phyloP scores from a whole-genome alignment of 2,329 filamentous ascomycete genomes.

The Aspergillus tanneri region DNA sequence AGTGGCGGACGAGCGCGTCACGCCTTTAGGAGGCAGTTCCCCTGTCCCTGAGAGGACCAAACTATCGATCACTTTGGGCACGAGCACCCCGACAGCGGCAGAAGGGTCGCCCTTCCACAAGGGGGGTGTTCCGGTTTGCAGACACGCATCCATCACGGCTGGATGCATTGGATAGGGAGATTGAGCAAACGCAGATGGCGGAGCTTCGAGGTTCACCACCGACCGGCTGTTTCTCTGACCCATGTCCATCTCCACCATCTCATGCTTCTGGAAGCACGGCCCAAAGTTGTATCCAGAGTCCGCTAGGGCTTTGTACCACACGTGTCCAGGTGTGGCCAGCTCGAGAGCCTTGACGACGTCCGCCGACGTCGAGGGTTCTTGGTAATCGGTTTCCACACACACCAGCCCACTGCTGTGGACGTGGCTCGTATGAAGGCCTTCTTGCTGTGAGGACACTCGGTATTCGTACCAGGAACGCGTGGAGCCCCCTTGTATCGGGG shows the following conservation, averaged over 20 bases:
- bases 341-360: no score
- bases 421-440: neutral
- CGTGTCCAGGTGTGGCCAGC: no score
- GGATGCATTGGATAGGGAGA: neutral
- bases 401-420: neutral
- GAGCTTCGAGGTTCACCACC: neutral
- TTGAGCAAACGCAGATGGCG: neutral
- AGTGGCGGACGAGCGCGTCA: neutral
- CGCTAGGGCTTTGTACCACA: neutral
- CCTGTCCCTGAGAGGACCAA: neutral
- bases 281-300: neutral
- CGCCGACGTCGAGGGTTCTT: no score
- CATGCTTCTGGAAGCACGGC: neutral
- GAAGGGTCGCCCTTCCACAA: neutral
- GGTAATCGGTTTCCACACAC: no score
- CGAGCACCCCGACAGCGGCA: neutral
- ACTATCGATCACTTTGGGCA: neutral
- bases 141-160: neutral
- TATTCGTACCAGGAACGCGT: constrained; percentile 10
- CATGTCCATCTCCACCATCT: neutral
- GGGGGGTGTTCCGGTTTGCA: neutral
- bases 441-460: neutral
- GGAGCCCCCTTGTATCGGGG: neutral
- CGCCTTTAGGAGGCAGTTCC: neutral
- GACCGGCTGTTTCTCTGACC: neutral